Conservation (phyloP, 768 basidiomycete genomes). For the Auricularia cornea region DNA sequence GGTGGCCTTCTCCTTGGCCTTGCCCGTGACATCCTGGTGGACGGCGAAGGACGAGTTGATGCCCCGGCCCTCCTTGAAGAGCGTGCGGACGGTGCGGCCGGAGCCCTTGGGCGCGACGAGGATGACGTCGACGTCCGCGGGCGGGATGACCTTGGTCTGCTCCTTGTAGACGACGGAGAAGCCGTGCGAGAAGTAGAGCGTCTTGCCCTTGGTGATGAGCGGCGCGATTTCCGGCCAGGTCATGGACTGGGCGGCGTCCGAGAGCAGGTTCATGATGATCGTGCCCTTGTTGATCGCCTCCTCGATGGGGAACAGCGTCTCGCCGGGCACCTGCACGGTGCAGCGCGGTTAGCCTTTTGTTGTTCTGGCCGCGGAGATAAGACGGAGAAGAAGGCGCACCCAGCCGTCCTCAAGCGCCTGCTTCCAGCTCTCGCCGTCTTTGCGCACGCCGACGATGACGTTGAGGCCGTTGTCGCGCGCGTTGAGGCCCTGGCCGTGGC, state of each 20-base stretch:
- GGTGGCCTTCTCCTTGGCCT: slow-evolving; percentile 94
- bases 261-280: slow-evolving; percentile 99
- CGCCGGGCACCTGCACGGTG: slow-evolving; percentile 83
- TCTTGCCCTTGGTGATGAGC: slow-evolving; percentile 98
- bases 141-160: slow-evolving; percentile 89
- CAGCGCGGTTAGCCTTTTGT: background rate
- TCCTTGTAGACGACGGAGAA: slow-evolving; percentile 99
- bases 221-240: slow-evolving; percentile 88
- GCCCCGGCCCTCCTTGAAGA: slow-evolving; percentile 99
- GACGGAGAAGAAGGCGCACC: slow-evolving; percentile 54
- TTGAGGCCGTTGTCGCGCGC: slow-evolving; percentile 98
- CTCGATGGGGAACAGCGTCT: slow-evolving; percentile 97
- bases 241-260: slow-evolving; percentile 96
- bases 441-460: slow-evolving; percentile 96
- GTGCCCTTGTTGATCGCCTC: slow-evolving; percentile 94
- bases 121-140: slow-evolving; percentile 93
- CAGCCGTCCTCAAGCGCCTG: slow-evolving; percentile 95
- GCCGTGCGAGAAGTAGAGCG: slow-evolving; percentile 99
- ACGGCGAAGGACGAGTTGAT: slow-evolving; percentile 94
- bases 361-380: slow-evolving; percentile 4
- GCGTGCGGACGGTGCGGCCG: slow-evolving; percentile 95
- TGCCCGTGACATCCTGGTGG: slow-evolving; percentile 96
- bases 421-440: slow-evolving; percentile 94
- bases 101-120: slow-evolving; percentile 99
- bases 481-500: slow-evolving; percentile 97